Conservation (phyloP, 176 grass and related monocot species). For the Miscanthus lutarioriparius region DNA sequence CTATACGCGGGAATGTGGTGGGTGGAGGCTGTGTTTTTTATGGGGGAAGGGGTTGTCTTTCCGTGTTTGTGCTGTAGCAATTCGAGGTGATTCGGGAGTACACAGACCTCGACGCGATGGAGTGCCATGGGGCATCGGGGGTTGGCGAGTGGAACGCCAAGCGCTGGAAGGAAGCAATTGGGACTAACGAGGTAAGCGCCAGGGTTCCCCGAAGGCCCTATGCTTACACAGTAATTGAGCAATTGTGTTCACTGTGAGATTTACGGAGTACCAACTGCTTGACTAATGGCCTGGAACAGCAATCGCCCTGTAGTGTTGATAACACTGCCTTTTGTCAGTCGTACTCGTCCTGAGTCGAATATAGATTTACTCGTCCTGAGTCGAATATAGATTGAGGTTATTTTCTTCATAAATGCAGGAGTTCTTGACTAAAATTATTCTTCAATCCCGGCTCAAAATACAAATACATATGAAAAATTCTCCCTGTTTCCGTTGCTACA, state of each 20-base stretch:
- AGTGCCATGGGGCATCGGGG: slow-evolving; percentile 48
- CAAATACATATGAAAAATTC: neutral
- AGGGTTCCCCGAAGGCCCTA: neutral
- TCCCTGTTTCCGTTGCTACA: neutral
- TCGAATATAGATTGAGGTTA: neutral
- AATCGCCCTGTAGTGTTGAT: neutral
- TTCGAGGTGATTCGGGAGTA: slow-evolving; percentile 51
- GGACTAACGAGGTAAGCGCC: slow-evolving; percentile 38
- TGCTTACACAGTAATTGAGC: neutral
- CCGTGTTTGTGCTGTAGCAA: slow-evolving; percentile 34
- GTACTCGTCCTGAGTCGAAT: neutral
- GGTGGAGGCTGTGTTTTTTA: neutral
- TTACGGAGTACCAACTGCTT: slow-evolving; percentile 4
- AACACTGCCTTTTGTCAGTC: neutral
- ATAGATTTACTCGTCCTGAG: no score
- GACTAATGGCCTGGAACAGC: neutral
- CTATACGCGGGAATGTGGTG: neutral
- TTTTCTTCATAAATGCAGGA: neutral
- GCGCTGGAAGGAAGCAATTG: slow-evolving; percentile 46
- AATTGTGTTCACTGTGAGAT: neutral
- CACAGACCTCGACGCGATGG: slow-evolving; percentile 43
- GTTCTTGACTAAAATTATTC: neutral
- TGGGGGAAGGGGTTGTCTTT: neutral
- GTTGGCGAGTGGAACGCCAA: slow-evolving; percentile 42
- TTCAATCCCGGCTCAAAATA: neutral